Percentiles rank a stretch among this genome's conserved stretches.
phyloP scores from a whole-genome alignment of 441 rosid species.

The Flueggea neowawraea region DNA sequence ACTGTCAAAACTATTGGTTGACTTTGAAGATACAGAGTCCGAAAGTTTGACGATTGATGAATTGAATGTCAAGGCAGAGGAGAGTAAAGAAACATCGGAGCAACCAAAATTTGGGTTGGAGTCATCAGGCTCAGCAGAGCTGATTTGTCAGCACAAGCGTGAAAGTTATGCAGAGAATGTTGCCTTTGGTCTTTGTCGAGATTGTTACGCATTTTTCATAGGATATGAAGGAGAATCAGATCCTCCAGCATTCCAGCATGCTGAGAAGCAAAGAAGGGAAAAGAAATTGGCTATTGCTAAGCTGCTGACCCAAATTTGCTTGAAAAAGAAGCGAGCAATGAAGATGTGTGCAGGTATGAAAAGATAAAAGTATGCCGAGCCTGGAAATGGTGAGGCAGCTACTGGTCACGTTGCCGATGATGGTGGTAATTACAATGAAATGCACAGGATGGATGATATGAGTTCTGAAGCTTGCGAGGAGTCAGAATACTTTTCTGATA shows the following conservation, averaged over 20 bases:
- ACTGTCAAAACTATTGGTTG: conserved; percentile 65
- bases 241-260: conserved; percentile 92
- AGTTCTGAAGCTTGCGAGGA: conserved; percentile 40
- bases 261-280: conserved; percentile 67
- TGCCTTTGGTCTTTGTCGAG: conserved; percentile 74
- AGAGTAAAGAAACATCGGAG: conserved; percentile 27
- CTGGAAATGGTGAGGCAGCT: too few species aligned
- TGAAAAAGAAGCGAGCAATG: neutral
- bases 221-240: conserved; percentile 89
- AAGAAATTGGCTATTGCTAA: conserved; percentile 38
- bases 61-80: conserved; percentile 56
- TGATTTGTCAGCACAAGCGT: conserved; percentile 64
- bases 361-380: too few species aligned
- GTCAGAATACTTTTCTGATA: conserved; percentile 75
- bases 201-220: conserved; percentile 59
- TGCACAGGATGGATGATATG: conserved; percentile 26
- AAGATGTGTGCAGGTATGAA: too few species aligned
- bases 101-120: conserved; percentile 27
- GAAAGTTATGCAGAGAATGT: conserved; percentile 38
- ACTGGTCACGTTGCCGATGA: neutral
- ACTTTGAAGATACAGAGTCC: conserved; percentile 72
- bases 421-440: conserved; percentile 26
- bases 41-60: conserved; percentile 80
- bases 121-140: conserved; percentile 25
- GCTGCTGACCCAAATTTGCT: conserved; percentile 26